Evolutionary conservation across 176 grass and related monocot species (phyloP).

Genomic region (Aegilops longissima): DNA sequence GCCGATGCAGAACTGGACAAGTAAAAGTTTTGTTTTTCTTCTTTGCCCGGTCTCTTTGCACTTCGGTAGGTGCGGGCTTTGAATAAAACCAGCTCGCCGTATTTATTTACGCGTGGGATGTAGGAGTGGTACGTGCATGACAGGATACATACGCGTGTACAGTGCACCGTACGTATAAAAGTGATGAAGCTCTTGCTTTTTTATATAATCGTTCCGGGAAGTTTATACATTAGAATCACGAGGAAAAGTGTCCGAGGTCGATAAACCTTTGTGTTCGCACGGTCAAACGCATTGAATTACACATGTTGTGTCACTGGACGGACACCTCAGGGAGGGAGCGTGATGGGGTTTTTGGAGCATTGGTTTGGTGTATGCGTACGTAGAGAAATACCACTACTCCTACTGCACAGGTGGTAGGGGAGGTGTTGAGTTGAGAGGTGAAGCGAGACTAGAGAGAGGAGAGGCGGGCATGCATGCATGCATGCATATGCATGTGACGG

Average conservation of each 20-base stretch:
- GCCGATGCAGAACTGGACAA: conserved; percentile 27
- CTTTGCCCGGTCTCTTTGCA: not conserved
- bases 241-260: too few species aligned
- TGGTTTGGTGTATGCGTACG: not conserved
- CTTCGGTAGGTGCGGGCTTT: not conserved
- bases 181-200: not conserved
- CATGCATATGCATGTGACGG: conserved; percentile 55
- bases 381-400: not conserved
- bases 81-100: not conserved
- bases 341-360: not conserved
- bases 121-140: not conserved
- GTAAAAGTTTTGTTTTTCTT: not conserved
- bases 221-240: too few species aligned
- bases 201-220: too few species aligned
- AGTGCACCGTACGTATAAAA: not conserved
- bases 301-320: not conserved
- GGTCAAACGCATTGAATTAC: not conserved
- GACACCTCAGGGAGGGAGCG: not conserved
- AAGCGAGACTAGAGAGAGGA: conserved; percentile 19
- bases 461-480: not conserved
- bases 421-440: conserved; percentile 41
- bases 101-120: not conserved
- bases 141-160: not conserved
- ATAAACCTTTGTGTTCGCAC: not conserved
- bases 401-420: not conserved